Evolutionary conservation across 2,329 filamentous ascomycete genomes (phyloP).

Genomic region (Cercospora sojina): DNA sequence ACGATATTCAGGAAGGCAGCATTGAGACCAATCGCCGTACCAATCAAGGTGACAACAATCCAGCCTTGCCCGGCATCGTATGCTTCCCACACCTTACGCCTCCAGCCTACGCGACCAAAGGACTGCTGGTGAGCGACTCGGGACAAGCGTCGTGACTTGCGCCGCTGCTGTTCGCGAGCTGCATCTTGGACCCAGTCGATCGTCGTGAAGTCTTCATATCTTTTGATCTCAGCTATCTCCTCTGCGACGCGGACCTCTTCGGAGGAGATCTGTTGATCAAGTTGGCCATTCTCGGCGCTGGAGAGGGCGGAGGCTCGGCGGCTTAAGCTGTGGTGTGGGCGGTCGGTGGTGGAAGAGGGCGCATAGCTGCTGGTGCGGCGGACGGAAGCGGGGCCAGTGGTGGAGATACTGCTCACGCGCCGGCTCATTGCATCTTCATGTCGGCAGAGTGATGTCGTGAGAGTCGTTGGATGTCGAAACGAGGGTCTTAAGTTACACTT

Average conservation of each 20-base stretch:
- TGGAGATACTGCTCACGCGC: slow-evolving; percentile 41
- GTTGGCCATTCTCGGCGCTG: slow-evolving; percentile 61
- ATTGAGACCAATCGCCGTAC: slow-evolving; percentile 88
- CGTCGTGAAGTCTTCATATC: slow-evolving; percentile 97
- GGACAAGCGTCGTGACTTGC: slow-evolving; percentile 71
- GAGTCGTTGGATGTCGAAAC: not conserved
- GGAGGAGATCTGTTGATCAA: slow-evolving; percentile 51
- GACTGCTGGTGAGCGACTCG: slow-evolving; percentile 70
- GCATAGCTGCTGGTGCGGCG: slow-evolving; percentile 28
- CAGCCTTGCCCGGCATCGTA: slow-evolving; percentile 97
- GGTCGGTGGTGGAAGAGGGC: slow-evolving; percentile 20
- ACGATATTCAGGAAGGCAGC: slow-evolving; percentile 92
- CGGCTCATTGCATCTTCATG: slow-evolving; percentile 48
- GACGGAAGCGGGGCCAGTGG: slow-evolving; percentile 24
- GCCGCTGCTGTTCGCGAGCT: slow-evolving; percentile 79
- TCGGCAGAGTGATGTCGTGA: not conserved
- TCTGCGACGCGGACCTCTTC: slow-evolving; percentile 77
- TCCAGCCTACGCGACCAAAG: slow-evolving; percentile 70
- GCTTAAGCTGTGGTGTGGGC: slow-evolving; percentile 47
- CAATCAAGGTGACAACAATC: slow-evolving; percentile 94
- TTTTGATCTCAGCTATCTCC: slow-evolving; percentile 95
- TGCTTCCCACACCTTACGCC: slow-evolving; percentile 74
- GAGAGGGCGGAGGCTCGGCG: slow-evolving; percentile 68
- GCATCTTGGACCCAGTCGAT: slow-evolving; percentile 99
- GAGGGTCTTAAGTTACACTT: not conserved